Evolutionary conservation across 192 early-diverging fungal species (phyloP).

Genomic region (Rhizophagus sp.): DNA sequence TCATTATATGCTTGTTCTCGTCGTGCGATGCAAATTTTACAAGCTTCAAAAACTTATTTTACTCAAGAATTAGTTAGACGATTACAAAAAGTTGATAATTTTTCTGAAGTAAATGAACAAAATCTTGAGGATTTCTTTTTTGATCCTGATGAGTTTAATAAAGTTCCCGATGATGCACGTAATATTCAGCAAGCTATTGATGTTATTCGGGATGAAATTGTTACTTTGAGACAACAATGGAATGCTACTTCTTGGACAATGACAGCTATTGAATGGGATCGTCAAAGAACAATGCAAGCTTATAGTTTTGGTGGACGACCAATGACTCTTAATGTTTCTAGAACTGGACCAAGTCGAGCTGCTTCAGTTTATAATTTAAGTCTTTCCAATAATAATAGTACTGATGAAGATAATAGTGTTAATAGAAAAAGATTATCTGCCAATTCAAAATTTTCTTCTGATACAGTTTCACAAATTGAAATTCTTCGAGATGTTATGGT

Average conservation of each 20-base stretch:
- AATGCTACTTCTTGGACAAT: slow-evolving; percentile 30
- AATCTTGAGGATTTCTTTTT: slow-evolving; percentile 31
- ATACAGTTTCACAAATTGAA: slow-evolving; percentile 28
- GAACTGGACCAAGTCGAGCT: slow-evolving; percentile 6
- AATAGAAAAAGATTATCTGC: background rate
- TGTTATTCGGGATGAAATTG: slow-evolving; percentile 27
- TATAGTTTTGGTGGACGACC: slow-evolving; percentile 30
- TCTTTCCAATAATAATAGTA: slow-evolving; percentile 3
- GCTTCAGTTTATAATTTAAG: slow-evolving; percentile 18
- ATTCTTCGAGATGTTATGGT: slow-evolving; percentile 8
- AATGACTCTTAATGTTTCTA: slow-evolving; percentile 10
- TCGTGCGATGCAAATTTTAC: slow-evolving; percentile 32
- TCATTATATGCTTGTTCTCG: slow-evolving; percentile 30
- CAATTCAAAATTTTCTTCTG: background rate
- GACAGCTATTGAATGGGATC: slow-evolving; percentile 34
- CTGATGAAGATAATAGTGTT: background rate
- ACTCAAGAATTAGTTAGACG: slow-evolving; percentile 20
- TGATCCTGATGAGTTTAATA: slow-evolving; percentile 23
- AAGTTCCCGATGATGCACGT: slow-evolving; percentile 27
- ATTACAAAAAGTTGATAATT: slow-evolving; percentile 23
- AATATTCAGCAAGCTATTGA: slow-evolving; percentile 22
- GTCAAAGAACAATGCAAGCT: slow-evolving; percentile 31
- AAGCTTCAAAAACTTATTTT: slow-evolving; percentile 22
- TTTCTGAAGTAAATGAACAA: slow-evolving; percentile 26
- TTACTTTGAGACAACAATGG: slow-evolving; percentile 27